Base-by-base conservation (phyloP, 2,329 filamentous ascomycete genomes). In the Aspergillus versicolor region DNA sequence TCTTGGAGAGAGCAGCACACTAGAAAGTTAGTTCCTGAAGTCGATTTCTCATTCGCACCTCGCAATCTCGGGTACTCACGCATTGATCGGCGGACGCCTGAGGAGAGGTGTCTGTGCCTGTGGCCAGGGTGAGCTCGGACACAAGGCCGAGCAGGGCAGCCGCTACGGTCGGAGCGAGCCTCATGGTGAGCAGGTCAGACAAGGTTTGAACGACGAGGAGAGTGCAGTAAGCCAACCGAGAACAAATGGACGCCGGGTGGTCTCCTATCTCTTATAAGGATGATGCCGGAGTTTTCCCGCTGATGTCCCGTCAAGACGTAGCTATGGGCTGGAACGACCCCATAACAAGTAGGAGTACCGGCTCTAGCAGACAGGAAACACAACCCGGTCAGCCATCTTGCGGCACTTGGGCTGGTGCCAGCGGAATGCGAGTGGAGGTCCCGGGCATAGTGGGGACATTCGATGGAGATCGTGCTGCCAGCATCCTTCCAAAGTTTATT, bases 1-100 rank as follows among this genome's bases (percentile, higher is more conserved):
- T 61, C 2, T 32, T 21, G 15, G 43, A 32, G 21, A 63, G 49
- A 13, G 59, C 54, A 4, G 44, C 30, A 24, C 61, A 63, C 61
- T 63, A 17, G n/a, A 21, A 4, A 21, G 3, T 21, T 4, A 21
- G 21, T 4, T 21, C 21, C 3, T 5, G 21, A 24, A 3, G 6
- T 52, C 24, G 45, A 6, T 45, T 44, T 13, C 34, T 17, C 44
- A 12, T 50, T 27, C 15, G 24, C 4, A 22, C 19, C 7, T 15
- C 11, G 7, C 5, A 24, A 4, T 34, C 15, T 22, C 17, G 13
- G 22, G 11, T 7, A 24, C 53, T 17, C 17, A 55, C 46, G 30
- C 53, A 55, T 32, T 17, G 21, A n/a, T 37, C 19, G 17, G 46
- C 32, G 41, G 52, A 54, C 9, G 38, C 17, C 24, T n/a, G 11